Evolutionary conservation across 2,329 filamentous ascomycete species (phyloP), one percentile per base, ranked within the genome.

Genomic region (Eutypella sp.): DNA sequence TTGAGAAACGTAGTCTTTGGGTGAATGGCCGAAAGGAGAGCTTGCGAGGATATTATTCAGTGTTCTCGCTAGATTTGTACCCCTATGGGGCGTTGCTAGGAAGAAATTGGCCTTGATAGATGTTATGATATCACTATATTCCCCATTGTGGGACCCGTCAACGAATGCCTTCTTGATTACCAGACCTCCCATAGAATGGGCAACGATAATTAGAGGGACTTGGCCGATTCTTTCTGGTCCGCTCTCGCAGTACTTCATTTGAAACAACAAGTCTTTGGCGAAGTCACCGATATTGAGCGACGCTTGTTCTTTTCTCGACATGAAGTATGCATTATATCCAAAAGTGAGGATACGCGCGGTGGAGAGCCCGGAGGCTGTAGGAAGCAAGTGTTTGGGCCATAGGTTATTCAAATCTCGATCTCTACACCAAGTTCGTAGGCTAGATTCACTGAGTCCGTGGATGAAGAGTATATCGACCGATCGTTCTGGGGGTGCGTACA

Each of bases 391-490:
- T 25, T 47, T 16, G 7, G 57, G 57, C 57, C 57, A 60, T 9
- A 58, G 44, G 3, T 46, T 38, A 3, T 47, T 40, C 1, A 50
- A 41, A 25, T 53, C 49, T 15, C 49, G 41, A 18, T 57, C 46
- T 11, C 37, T 31, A 11, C 45, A 59, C 58, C 57, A 60, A 4
- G 57, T 56, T 23, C 39, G 38, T 9, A 46, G 31, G 18, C 55
- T 57, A n/a, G 54, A 52, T 0, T 55, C 57, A 4, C 50, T 52
- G 2, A 61, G 56, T 5, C 58, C 57, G 42, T 60, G 58, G 5
- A 61, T 46, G 45, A 61, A 60, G 2, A 60, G 38, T 4, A 61
- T 53, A 41, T 61, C 55, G 3, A 52, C 51, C 1, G 48, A 42
- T 2, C 50, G 48, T 27, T 49, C 34, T 18, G 29, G 38, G 6